Evolutionary conservation across 768 basidiomycete genomes (phyloP).

Genomic region (Guyanaporus albipodus): DNA sequence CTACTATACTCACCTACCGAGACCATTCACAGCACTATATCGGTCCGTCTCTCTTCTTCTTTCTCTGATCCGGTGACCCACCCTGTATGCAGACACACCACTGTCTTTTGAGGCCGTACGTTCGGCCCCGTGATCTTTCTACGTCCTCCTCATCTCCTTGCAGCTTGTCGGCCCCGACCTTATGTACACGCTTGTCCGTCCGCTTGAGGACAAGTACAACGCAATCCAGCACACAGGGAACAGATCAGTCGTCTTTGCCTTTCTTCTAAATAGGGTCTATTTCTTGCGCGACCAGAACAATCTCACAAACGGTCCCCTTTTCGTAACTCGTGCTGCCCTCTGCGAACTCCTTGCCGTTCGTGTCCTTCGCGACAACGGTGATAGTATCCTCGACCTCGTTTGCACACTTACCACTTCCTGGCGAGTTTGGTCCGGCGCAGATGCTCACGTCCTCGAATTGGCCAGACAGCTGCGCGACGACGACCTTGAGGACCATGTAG

Average conservation of each 20-base stretch:
- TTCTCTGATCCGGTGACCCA: constrained; percentile 2
- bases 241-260: constrained; percentile 81
- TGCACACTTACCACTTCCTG: constrained; percentile 74
- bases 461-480: constrained; percentile 64
- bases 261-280: constrained; percentile 82
- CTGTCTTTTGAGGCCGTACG: constrained; percentile 75
- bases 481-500: constrained; percentile 73
- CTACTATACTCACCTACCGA: constrained; percentile 2
- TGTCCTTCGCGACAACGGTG: constrained; percentile 66
- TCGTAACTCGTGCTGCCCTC: constrained; percentile 69
- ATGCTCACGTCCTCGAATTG: constrained; percentile 49
- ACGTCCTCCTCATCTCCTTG: constrained; percentile 7
- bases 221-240: constrained; percentile 70
- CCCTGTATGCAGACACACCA: constrained; percentile 63
- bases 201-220: constrained; percentile 83
- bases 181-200: constrained; percentile 85
- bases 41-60: constrained; percentile 38
- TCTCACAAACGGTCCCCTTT: constrained; percentile 65
- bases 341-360: constrained; percentile 90
- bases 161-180: constrained; percentile 84
- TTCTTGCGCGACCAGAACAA: constrained; percentile 72
- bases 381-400: constrained; percentile 64
- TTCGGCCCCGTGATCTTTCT: constrained; percentile 3
- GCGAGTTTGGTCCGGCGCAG: constrained; percentile 77
- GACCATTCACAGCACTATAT: constrained; percentile 57